Percentiles rank a stretch among this genome's conserved stretches.
phyloP scores from a whole-genome alignment of 2,329 filamentous ascomycete species.

The Xylariaceae sp. region DNA sequence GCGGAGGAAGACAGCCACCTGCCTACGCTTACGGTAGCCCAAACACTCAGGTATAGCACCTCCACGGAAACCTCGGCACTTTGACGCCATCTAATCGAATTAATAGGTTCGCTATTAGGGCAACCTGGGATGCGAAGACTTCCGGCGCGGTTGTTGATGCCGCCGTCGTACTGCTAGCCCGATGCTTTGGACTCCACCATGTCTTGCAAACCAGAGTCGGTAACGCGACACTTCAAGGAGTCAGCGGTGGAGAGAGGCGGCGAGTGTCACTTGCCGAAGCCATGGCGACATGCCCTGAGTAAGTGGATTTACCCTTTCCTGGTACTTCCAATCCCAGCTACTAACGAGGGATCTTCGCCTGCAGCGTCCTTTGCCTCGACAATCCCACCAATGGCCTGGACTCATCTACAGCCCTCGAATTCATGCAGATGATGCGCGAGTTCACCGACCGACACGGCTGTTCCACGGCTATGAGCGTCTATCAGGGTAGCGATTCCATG shows the following conservation, averaged over 20 bases:
- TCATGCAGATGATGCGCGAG: slow-evolving; percentile 54
- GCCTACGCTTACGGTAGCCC: slow-evolving; percentile 56
- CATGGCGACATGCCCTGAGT: slow-evolving; percentile 42
- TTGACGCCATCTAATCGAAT: background rate
- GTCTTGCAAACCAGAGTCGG: slow-evolving; percentile 57
- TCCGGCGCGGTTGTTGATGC: background rate
- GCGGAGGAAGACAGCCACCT: slow-evolving; percentile 45
- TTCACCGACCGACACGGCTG: slow-evolving; percentile 50
- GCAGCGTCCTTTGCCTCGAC: slow-evolving; percentile 23
- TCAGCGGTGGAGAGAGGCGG: slow-evolving; percentile 57
- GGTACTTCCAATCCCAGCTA: background rate
- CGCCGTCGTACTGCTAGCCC: slow-evolving; percentile 3
- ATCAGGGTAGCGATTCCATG: slow-evolving; percentile 57
- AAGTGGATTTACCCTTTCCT: background rate
- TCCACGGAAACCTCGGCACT: background rate
- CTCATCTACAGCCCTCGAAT: slow-evolving; percentile 54
- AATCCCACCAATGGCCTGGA: slow-evolving; percentile 59
- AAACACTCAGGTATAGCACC: slow-evolving; percentile 43
- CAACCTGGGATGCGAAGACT: slow-evolving; percentile 25
- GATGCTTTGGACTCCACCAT: slow-evolving; percentile 54
- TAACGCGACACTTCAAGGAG: slow-evolving; percentile 56
- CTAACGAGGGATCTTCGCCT: background rate
- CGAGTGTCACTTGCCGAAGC: slow-evolving; percentile 67
- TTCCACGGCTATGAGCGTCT: slow-evolving; percentile 55
- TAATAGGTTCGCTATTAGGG: slow-evolving; percentile 52